These are phyloP conservation scores for Ichthyophthirius multifiliis DNA, from an alignment of 169 alveolate species.

Conservation along the genomic window DNA sequence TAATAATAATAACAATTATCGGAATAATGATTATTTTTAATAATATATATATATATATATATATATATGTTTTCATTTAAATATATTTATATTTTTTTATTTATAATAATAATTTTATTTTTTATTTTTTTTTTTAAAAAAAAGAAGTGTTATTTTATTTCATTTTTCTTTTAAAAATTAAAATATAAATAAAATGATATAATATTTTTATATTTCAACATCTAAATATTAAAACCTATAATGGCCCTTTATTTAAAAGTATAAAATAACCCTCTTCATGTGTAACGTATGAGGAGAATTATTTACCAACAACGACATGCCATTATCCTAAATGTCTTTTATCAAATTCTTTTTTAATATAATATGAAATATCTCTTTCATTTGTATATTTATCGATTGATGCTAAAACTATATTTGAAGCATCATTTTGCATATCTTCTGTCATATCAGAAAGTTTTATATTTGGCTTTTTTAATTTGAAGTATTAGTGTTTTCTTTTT, in stretches of 20 bases:
- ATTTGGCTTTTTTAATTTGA: conserved; percentile 1
- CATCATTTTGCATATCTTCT: not conserved
- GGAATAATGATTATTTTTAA: too few relatives aligned
- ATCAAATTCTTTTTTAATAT: conserved; percentile 2
- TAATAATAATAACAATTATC: too few relatives aligned
- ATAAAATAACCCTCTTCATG: not conserved
- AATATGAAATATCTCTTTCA: conserved; percentile 8
- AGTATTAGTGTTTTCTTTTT: too few relatives aligned
- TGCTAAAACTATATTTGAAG: not conserved
- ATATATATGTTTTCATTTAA: too few relatives aligned
- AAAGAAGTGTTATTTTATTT: too few relatives aligned
- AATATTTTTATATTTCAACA: not conserved
- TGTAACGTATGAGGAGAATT: not conserved
- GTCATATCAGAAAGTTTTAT: conserved; percentile 1
- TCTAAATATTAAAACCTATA: not conserved
- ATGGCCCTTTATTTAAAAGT: not conserved
- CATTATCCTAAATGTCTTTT: not conserved
- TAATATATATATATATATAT: too few relatives aligned
- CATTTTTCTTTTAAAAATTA: too few relatives aligned
- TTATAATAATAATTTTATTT: too few relatives aligned
- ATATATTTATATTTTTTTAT: too few relatives aligned
- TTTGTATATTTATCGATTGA: conserved; percentile 1
- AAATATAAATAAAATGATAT: too few relatives aligned
- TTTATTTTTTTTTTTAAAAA: too few relatives aligned
- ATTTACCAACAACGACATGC: not conserved